phyloP scores from a whole-genome alignment of 1,284 basidiomycete genomes.

The Trichosporon asahii region DNA sequence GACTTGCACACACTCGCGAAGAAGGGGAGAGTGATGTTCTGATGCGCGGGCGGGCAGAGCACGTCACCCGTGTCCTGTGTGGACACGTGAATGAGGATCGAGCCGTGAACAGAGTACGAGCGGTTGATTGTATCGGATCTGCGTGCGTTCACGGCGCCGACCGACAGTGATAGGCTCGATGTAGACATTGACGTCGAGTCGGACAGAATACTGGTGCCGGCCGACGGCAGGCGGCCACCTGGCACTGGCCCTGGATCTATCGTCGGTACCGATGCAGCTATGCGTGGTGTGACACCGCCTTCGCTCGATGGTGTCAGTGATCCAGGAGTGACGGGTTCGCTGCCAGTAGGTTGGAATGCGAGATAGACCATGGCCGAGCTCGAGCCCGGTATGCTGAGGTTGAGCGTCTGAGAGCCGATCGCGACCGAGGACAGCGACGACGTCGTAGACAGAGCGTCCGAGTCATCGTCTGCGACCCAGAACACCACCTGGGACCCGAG shows the following conservation, averaged over 20 bases:
- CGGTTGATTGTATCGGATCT: conserved; percentile 40
- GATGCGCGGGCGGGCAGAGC: conserved; percentile 11
- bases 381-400: conserved; percentile 27
- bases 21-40: conserved; percentile 43
- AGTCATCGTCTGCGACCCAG: conserved; percentile 39
- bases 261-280: conserved; percentile 22
- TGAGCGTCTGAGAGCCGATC: conserved; percentile 26
- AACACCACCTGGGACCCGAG: conserved; percentile 38
- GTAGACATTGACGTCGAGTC: conserved; percentile 10
- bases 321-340: conserved; percentile 22
- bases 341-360: conserved; percentile 36
- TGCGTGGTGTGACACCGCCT: conserved; percentile 39
- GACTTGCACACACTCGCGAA: conserved; percentile 49
- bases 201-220: conserved; percentile 17
- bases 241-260: conserved; percentile 17
- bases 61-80: conserved; percentile 8
- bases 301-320: conserved; percentile 27
- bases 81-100: conserved; percentile 40
- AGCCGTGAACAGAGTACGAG: conserved; percentile 47
- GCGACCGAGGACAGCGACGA: conserved; percentile 37
- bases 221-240: conserved; percentile 16
- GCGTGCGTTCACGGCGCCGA: conserved; percentile 19
- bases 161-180: conserved; percentile 13
- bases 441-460: conserved; percentile 17
- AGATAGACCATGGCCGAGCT: conserved; percentile 33